Conservation (phyloP, 495 filamentous ascomycete species). For the Staphylotrichum longicolle region DNA sequence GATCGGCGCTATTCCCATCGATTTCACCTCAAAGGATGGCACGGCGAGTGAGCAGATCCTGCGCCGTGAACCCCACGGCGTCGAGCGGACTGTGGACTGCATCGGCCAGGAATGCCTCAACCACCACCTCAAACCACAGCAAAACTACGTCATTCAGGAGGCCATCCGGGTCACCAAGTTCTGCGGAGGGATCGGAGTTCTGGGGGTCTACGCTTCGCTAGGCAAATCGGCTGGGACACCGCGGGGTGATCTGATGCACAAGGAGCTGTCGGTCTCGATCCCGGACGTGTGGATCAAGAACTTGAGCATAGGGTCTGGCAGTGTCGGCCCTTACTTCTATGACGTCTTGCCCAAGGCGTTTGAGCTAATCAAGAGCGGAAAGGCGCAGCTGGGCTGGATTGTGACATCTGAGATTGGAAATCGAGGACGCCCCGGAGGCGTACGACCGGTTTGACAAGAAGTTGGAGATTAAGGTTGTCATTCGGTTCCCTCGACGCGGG, state of each 20-base stretch:
- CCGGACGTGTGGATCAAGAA: constrained; percentile 18
- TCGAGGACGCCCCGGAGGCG: constrained; percentile 26
- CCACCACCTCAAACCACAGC: constrained; percentile 45
- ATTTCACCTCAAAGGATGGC: constrained; percentile 29
- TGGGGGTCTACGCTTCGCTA: constrained; percentile 23
- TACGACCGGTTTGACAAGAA: constrained; percentile 23
- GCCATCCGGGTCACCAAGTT: constrained; percentile 39
- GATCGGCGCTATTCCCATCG: constrained; percentile 31
- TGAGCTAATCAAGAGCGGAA: constrained; percentile 27
- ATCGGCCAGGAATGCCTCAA: constrained; percentile 56
- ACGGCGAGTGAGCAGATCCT: constrained; percentile 40
- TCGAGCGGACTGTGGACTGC: constrained; percentile 53
- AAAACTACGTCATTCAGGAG: constrained; percentile 27
- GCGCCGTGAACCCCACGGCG: constrained; percentile 44
- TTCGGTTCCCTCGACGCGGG: constrained; percentile 14
- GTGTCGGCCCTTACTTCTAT: constrained; percentile 11
- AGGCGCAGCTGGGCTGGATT: constrained; percentile 28
- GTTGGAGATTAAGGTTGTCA: constrained; percentile 21
- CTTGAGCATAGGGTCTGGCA: constrained; percentile 20
- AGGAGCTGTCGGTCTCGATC: constrained; percentile 4
- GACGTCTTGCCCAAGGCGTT: constrained; percentile 4
- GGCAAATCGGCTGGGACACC: constrained; percentile 7
- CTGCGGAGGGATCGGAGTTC: constrained; percentile 49
- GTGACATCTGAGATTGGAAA: constrained; percentile 17
- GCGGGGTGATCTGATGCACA: constrained; percentile 16